Conservation (phyloP, 306 rosid genomes). For the Notholithocarpus densiflorus region DNA sequence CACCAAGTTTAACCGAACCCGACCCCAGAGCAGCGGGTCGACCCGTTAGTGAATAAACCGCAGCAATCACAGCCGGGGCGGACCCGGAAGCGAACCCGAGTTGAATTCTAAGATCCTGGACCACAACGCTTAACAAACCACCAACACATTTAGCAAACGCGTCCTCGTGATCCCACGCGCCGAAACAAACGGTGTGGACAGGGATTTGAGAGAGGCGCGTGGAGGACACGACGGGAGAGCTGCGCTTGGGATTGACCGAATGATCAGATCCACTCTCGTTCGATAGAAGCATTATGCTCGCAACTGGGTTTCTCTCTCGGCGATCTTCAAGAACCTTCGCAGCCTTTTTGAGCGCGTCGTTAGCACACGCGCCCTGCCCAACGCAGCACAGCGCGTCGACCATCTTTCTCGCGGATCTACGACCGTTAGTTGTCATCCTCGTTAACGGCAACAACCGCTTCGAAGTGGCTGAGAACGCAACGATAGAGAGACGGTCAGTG, state of each 20-base stretch:
- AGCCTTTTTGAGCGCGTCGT: conserved; percentile 85
- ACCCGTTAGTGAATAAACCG: conserved; percentile 55
- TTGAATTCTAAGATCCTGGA: conserved; percentile 66
- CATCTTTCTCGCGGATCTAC: conserved; percentile 59
- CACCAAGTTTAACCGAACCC: conserved; percentile 42
- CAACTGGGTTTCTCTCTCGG: conserved; percentile 67
- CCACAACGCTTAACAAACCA: conserved; percentile 53
- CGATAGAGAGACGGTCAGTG: conserved; percentile 77
- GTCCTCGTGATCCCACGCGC: conserved; percentile 35
- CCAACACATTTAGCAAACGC: conserved; percentile 41
- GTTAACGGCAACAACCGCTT: conserved; percentile 71
- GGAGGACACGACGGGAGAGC: conserved; percentile 33
- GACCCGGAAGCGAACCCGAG: conserved; percentile 52
- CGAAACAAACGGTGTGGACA: conserved; percentile 51
- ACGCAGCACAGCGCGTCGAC: conserved; percentile 45
- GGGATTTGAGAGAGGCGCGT: conserved; percentile 62
- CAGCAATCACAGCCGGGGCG: conserved; percentile 54
- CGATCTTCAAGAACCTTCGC: conserved; percentile 89
- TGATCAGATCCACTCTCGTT: conserved; percentile 27
- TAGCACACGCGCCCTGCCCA: conserved; percentile 47
- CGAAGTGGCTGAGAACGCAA: conserved; percentile 78
- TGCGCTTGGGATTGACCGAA: conserved; percentile 7
- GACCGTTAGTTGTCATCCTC: conserved; percentile 62
- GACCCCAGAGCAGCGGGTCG: conserved; percentile 49
- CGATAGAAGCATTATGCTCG: conserved; percentile 59